These are phyloP conservation scores for Chlamydomonas reinhardtii DNA, from an alignment of 163 green algal genomes.

Conservation along the genomic window DNA sequence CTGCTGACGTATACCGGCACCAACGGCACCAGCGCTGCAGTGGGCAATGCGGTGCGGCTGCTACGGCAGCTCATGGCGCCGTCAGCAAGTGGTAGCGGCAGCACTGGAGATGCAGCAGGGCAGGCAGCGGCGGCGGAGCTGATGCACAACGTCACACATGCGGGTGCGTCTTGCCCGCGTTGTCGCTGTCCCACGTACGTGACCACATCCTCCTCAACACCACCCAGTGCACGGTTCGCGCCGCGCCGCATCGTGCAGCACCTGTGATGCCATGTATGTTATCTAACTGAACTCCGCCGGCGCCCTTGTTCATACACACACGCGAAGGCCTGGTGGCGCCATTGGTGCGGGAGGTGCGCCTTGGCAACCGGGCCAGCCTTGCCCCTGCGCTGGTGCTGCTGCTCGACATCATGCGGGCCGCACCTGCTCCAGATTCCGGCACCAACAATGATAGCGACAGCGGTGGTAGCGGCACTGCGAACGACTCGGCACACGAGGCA, in stretches of 20 bases:
- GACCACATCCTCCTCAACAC: no score
- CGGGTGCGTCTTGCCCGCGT: background rate
- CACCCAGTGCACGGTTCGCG: no score
- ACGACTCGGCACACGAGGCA: background rate
- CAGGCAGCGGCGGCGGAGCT: background rate
- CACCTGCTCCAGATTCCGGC: background rate
- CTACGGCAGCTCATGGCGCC: background rate
- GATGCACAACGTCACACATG: background rate
- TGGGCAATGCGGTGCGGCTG: background rate
- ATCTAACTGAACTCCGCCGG: no score
- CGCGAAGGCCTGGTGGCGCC: conserved; percentile 2
- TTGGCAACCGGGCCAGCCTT: background rate
- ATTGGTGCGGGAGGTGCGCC: conserved; percentile 23
- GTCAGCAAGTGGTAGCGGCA: background rate
- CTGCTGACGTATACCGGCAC: background rate
- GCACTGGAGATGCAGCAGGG: background rate
- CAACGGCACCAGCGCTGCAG: conserved; percentile 1
- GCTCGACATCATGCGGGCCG: background rate
- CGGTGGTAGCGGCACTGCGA: no score
- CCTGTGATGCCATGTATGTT: no score
- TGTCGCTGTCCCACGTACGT: no score
- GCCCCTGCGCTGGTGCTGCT: conserved; percentile 4
- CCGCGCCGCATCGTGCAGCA: no score
- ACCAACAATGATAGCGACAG: background rate
- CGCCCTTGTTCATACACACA: no score